Base-by-base conservation (phyloP, 169 alveolate genomes). In the Plasmodium inui region DNA sequence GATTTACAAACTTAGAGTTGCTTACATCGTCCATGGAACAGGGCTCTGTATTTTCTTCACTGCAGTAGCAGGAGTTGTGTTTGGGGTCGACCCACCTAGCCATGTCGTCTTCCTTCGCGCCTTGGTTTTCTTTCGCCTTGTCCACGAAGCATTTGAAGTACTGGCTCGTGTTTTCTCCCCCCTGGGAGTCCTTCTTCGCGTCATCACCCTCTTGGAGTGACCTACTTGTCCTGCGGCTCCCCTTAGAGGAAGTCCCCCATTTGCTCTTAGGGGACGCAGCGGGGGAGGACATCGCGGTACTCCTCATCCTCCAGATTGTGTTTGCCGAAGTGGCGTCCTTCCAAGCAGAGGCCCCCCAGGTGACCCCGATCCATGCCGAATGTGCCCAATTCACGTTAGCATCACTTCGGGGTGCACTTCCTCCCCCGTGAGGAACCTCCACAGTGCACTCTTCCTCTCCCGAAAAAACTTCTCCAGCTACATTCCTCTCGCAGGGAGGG, bases 101-200 rank as follows among this genome's bases (percentile, higher is more conserved):
- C n/a, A 86, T 2, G 78, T 86, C 93, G 17, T 55, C 81, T 22
- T 34, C 72, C 37, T 22, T 22, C 3, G 80, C 93, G 67, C 41
- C 26, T n/a, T 6, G 1, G 41, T 86, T 86, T 1, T 86, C 93
- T 17, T 2, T 37, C 6, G 93, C 93, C 70, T 76, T 86, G 71
- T 86, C 93, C n/a, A 86, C 44, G 70, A 86, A 86, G 44, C 93
- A 86, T 76, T 32, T 74, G 61, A 86, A 86, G 30, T 86, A 86
- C 67, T 86, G 84, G 9, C n/a, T 44, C 6, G 88, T 86, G 67
- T 86, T 37, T 10, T 76, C 44, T 10, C 70, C 81, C 34, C 41
- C 37, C 17, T 73, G 46, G 10, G 46, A 2, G 12, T 72, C 78
- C 1, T 32, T 67, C 17, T 70, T 50, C 7, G 7, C 61, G 17